Conservation (phyloP, 1,284 basidiomycete species). For the Vanrija sp. region DNA sequence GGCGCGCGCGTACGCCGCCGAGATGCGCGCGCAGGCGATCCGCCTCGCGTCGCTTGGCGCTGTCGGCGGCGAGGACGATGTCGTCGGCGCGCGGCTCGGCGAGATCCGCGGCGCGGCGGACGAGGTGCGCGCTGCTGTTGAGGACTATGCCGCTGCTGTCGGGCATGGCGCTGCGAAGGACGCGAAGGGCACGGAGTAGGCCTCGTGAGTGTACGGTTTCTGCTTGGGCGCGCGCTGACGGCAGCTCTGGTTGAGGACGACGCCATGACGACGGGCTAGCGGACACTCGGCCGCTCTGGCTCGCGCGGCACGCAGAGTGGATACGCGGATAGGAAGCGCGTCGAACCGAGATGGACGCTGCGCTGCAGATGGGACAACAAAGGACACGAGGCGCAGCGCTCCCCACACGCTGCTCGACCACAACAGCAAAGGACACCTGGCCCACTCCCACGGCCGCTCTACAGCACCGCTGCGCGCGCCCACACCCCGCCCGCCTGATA, state of each 20-base stretch:
- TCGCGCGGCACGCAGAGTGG: no score
- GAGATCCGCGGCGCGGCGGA: conserved; percentile 7
- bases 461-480: no score
- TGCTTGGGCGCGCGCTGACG: no score
- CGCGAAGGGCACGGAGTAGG: no score
- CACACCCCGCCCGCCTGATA: not conserved
- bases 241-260: no score
- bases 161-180: no score
- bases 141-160: conserved; percentile 4
- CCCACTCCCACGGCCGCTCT: not conserved
- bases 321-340: no score
- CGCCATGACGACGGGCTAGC: no score
- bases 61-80: not conserved
- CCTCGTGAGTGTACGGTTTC: not conserved
- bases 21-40: conserved; percentile 11
- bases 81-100: not conserved
- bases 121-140: conserved; percentile 3
- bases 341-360: no score
- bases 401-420: not conserved
- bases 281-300: no score
- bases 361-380: not conserved
- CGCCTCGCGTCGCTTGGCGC: not conserved
- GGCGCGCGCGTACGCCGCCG: conserved; percentile 7
- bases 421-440: not conserved
- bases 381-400: no score